Percentiles rank a stretch among this genome's conserved stretches.
Evolutionary conservation across 1,284 basidiomycete species (phyloP).

Genomic region (Puccinia triticina): DNA sequence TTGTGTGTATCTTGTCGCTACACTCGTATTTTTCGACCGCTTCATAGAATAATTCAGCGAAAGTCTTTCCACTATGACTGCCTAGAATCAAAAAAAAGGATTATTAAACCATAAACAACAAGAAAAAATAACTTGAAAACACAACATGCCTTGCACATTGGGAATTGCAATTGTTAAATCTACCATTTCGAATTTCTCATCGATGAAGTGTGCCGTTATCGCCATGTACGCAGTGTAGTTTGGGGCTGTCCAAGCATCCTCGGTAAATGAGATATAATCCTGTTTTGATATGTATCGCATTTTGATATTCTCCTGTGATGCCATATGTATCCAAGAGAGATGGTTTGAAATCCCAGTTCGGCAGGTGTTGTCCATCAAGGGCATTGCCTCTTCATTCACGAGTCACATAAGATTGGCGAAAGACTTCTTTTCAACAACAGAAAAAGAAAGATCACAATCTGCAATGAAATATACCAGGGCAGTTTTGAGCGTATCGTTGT

Average conservation of each 20-base stretch:
- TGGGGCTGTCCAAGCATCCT: no score
- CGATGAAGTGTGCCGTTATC: neutral
- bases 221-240: neutral
- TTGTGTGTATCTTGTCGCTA: no score
- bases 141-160: no score
- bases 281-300: no score
- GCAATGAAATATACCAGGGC: neutral
- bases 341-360: neutral
- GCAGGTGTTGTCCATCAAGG: neutral
- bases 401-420: neutral
- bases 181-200: conserved; percentile 1
- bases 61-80: neutral
- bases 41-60: neutral
- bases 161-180: neutral
- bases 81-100: conserved; percentile 15
- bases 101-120: neutral
- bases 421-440: neutral
- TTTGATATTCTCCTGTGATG: no score
- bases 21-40: neutral
- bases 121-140: no score
- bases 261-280: no score
- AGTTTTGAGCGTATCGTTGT: no score
- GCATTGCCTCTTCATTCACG: no score
- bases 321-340: no score
- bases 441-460: neutral